These are phyloP conservation scores for Clathrospora elynae DNA, from an alignment of 2,329 filamentous ascomycete species.

Conservation along the genomic window DNA sequence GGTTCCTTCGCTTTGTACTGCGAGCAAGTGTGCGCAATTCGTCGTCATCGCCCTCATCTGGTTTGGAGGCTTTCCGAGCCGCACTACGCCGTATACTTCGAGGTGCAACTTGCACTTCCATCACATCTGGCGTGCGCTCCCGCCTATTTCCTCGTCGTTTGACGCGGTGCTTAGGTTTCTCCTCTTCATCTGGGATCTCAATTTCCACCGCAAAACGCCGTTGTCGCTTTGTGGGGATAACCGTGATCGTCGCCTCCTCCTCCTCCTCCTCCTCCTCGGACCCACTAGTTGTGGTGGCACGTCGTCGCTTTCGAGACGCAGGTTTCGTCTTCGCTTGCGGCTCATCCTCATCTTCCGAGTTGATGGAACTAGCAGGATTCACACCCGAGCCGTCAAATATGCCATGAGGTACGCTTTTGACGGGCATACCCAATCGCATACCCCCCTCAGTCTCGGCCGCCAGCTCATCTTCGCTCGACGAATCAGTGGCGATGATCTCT, in stretches of 20 bases:
- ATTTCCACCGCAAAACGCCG: constrained; percentile 1
- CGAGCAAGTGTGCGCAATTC: constrained; percentile 3
- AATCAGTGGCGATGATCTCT: constrained; percentile 20
- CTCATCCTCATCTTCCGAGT: constrained; percentile 19
- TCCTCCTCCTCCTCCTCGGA: constrained; percentile 9
- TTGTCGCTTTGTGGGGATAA: constrained; percentile 20
- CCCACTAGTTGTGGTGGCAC: constrained; percentile 10
- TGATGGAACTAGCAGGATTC: constrained; percentile 13
- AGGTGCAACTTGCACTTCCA: constrained; percentile 3
- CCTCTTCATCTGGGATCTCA: constrained; percentile 5
- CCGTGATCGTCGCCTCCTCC: constrained; percentile 17
- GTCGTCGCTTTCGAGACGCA: constrained; percentile 25
- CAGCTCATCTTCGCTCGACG: constrained; percentile 31
- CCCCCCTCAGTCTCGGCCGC: constrained; percentile 19
- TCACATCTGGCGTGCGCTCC: constrained; percentile 3
- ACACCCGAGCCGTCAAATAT: constrained; percentile 35
- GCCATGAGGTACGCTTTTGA: constrained; percentile 18
- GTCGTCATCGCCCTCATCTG: constrained; percentile 8
- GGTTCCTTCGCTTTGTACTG: background rate
- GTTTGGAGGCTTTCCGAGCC: constrained; percentile 4
- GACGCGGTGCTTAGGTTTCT: background rate
- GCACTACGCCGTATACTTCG: constrained; percentile 12
- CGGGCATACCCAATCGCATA: constrained; percentile 29
- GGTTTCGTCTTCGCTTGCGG: constrained; percentile 7
- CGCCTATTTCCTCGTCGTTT: constrained; percentile 2